phyloP scores from a whole-genome alignment of 2,329 filamentous ascomycete genomes.

The Ceratocystis ficicola region DNA sequence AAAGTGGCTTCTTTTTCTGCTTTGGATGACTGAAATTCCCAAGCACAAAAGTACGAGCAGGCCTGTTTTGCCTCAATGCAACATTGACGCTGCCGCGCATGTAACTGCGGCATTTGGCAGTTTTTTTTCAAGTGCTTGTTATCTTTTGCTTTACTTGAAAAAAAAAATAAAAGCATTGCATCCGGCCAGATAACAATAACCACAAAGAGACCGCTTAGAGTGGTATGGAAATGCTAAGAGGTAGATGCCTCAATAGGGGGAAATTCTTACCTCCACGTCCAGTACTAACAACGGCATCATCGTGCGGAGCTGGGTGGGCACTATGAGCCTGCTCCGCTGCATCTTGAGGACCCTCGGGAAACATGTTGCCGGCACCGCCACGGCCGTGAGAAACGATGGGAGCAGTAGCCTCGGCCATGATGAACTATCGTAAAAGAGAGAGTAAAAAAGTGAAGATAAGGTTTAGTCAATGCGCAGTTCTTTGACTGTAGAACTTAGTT shows the following conservation, averaged over 20 bases:
- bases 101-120: neutral
- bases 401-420: slow-evolving; percentile 26
- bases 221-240: neutral
- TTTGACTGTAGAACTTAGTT: neutral
- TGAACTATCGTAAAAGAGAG: slow-evolving; percentile 7
- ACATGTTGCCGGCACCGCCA: slow-evolving; percentile 51
- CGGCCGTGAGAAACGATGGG: slow-evolving; percentile 44
- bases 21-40: no score
- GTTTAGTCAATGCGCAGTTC: neutral
- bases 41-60: slow-evolving; percentile 6
- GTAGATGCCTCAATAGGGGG: neutral
- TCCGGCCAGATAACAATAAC: neutral
- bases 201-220: neutral
- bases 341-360: slow-evolving; percentile 45
- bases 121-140: neutral
- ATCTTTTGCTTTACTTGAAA: neutral
- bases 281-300: slow-evolving; percentile 46
- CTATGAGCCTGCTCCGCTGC: slow-evolving; percentile 48
- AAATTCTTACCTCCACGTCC: slow-evolving; percentile 43
- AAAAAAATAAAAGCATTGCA: neutral
- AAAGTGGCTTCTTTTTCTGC: neutral
- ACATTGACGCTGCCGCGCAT: neutral
- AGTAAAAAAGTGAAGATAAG: neutral
- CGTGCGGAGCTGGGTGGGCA: slow-evolving; percentile 43
- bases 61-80: slow-evolving; percentile 12